Base-by-base conservation (phyloP, 208 protist genomes). In the Spongospora subterranea region DNA sequence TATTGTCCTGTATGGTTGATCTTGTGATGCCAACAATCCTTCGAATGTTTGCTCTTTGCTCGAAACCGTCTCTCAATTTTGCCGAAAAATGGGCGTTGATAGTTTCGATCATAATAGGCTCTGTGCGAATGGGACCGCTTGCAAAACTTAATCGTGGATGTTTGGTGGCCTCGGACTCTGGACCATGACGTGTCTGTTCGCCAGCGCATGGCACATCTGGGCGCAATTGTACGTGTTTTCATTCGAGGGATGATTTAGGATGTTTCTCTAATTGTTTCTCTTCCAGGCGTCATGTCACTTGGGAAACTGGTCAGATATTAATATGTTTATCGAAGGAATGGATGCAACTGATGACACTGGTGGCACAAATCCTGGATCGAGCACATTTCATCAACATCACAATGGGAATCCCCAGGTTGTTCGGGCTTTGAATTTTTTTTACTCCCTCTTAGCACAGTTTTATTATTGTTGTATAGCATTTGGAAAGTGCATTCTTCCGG, bases 261-360 rank as follows among this genome's bases (percentile, higher is more conserved):
- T 60, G 24, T 6, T 24, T 60, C 50, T 60, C 50, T 29, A 60
- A 6, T 60, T 60, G 24, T 24, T 24, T n/a, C 50, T 29, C 24
- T 60, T 6, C 24, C 50, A 60, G 50, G 50, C 46, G 38, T 77
- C 92, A 35, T 99, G 97, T 96, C 95, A 98, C 91, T 93, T 99
- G 89, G 93, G 94, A 0, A 88, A 96, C 50, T 98, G 96, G 97
- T 95, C 96, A 65, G 94, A 96, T 90, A 98, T 99, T 96, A 95
- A 94, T 89, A 91, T 93, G n/a, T 98, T 94, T 88, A 77, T 94
- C 39, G 90, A 54, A 39, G 88, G 77, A 29, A 95, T 96, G 94
- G 46, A 38, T 0, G 66, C 76, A 35, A n/a, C 54, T 54, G 89
- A 88, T 54, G 50, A 60, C 24, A 24, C 50, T n/a, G n/a, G n/a